Evolutionary conservation across 352 stramenopile species (phyloP), one percentile per base, ranked within the genome.

Genomic region (Hyaloperonospora brassicae): DNA sequence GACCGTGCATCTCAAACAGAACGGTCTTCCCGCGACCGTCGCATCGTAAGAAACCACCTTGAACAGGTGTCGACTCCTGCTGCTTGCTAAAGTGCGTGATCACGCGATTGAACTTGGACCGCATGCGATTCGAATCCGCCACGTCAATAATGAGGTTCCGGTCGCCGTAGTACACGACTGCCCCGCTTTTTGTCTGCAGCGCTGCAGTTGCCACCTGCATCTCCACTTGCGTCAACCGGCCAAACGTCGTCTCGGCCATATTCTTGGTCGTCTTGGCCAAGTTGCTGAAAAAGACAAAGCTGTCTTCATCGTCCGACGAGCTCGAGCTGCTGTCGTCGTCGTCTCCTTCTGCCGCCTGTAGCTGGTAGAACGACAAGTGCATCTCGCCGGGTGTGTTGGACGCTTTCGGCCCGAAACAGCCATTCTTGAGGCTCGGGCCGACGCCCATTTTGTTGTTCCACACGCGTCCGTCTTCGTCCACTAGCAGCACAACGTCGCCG

Each of bases 401-500:
- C 23, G 85, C 81, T 39, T 82, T 84, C 1, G 78, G 78, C 7
- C 80, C 76, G 55, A 93, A 85, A 65, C 84, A 86, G 4, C 83
- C 83, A 48, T 87, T 88, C 55, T 82, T 79, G n/a, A 76, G 84
- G 30, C 77, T 87, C 2, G 80, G 80, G 0, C 77, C 77, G 5
- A 82, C 66, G 46, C 83, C 76, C 55, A 89, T 87, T 54, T 93
- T 93, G 72, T 91, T 93, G 68, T 93, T 93, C 83, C 83, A 93
- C 7, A 91, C 79, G 39, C 63, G 61, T 13, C 71, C 73, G 39
- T 61, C 55, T 34, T 76, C 68, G 49, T 93, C 76, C 27, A 86
- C 73, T n/a, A 93, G 72, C 50, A 89, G 72, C n/a, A 93, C 66
- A 12, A 89, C 77, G 43, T 90, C 80, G 38, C 79, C 80, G 38